Percentiles rank a stretch among this genome's conserved stretches.
Conservation (phyloP, 352 stramenopile genomes). For the Phytophthora agathidicida region DNA sequence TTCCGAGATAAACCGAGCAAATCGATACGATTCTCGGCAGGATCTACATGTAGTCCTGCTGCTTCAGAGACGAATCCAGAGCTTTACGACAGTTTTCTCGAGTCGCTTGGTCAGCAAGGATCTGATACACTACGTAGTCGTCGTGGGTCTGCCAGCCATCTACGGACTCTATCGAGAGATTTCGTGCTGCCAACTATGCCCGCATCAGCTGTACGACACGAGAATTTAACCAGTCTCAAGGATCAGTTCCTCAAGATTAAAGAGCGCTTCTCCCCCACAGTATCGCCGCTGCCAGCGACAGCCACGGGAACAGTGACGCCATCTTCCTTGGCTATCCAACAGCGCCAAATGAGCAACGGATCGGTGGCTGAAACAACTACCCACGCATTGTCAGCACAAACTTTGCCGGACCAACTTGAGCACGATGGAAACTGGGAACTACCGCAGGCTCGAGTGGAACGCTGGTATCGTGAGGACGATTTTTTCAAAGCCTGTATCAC, state of each 20-base stretch:
- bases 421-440: conserved; percentile 34
- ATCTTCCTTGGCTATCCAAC: conserved; percentile 4
- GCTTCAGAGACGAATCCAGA: conserved; percentile 10
- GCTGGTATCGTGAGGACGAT: conserved; percentile 77
- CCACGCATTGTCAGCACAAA: conserved; percentile 18
- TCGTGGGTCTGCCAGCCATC: conserved; percentile 24
- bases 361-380: neutral
- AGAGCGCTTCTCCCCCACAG: conserved; percentile 65
- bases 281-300: conserved; percentile 20
- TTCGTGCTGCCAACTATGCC: conserved; percentile 60
- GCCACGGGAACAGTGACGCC: conserved; percentile 19
- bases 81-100: conserved; percentile 7
- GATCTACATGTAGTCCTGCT: neutral
- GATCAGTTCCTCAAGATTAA: conserved; percentile 87
- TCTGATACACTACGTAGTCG: conserved; percentile 35
- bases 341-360: conserved; percentile 3
- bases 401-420: conserved; percentile 1
- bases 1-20: conserved; percentile 32
- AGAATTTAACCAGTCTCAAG: conserved; percentile 77
- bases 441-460: conserved; percentile 58
- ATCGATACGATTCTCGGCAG: neutral
- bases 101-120: conserved; percentile 7
- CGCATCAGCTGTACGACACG: conserved; percentile 48
- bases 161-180: conserved; percentile 58
- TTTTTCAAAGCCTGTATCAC: conserved; percentile 78